These are phyloP conservation scores for Uronychia setigera DNA, from an alignment of 73 alveolate species.

Conservation along the genomic window DNA sequence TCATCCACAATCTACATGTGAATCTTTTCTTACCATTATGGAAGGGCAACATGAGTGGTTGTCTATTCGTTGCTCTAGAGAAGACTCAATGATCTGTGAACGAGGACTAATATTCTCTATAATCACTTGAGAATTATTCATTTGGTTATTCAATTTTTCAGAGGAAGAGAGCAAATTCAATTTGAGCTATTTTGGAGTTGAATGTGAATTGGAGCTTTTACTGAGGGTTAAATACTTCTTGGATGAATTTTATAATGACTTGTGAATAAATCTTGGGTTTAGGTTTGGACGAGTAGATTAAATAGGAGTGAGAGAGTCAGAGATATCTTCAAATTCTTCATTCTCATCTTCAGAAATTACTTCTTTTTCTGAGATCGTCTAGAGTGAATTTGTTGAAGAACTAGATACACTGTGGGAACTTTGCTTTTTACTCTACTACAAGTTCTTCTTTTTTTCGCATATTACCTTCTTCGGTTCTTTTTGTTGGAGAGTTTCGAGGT, in stretches of 20 bases:
- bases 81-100: background rate
- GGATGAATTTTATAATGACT: background rate
- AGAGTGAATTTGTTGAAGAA: background rate
- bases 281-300: background rate
- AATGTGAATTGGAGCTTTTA: background rate
- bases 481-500: too few relatives aligned
- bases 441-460: too few relatives aligned
- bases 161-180: background rate
- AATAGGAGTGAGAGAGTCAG: background rate
- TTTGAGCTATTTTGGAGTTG: background rate
- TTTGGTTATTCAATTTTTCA: too few relatives aligned
- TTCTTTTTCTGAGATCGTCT: background rate
- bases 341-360: too few relatives aligned
- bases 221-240: background rate
- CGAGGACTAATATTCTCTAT: background rate
- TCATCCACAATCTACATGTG: background rate
- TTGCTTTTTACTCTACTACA: too few relatives aligned
- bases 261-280: background rate
- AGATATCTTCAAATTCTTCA: background rate
- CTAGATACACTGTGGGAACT: too few relatives aligned
- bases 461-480: too few relatives aligned
- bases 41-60: background rate
- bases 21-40: background rate
- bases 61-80: background rate
- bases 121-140: background rate